Evolutionary conservation across 768 basidiomycete species (phyloP), one percentile per base, ranked within the genome.

Genomic region (Dioszegia aurantiaca): DNA sequence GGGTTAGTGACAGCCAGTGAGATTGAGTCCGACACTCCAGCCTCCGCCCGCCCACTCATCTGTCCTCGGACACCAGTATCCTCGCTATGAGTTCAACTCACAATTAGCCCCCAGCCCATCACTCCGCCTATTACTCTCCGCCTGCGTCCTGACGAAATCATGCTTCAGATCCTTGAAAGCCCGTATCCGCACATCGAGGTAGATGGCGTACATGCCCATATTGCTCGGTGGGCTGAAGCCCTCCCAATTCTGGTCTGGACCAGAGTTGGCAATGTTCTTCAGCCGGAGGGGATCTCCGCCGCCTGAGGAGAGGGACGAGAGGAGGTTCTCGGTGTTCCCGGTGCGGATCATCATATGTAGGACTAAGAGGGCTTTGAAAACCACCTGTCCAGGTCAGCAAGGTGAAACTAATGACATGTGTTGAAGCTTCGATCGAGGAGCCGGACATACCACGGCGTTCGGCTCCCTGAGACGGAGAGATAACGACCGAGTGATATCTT

Each of bases 361-460:
- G 3, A 94, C 90, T 67, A 99, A 87, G 65, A 98, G 80, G 0
- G 92, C 91, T 74, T 99, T 99, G 84, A 98, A 97, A n/a, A 90
- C 92, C 64, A 98, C 83, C 92, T 95, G 68, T 0, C n/a, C n/a
- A 6, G 41, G 46, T 42, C 4, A 49, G 45, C 24, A n/a, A n/a
- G n/a, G n/a, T n/a, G n/a, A n/a, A n/a, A n/a, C n/a, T n/a, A n/a
- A n/a, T n/a, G n/a, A n/a, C n/a, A n/a, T n/a, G n/a, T n/a, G n/a
- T n/a, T n/a, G n/a, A n/a, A n/a, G n/a, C n/a, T n/a, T n/a, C n/a
- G n/a, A n/a, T n/a, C n/a, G n/a, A n/a, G n/a, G n/a, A n/a, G n/a
- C n/a, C n/a, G n/a, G n/a, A n/a, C 88, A 72, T 69, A 94, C 91
- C 46, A 93, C 84, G 16, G 85, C 84, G 77, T 97, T 97, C 30